Base-by-base conservation (phyloP, 192 early-diverging fungal genomes). In the Coemansia sp. region DNA sequence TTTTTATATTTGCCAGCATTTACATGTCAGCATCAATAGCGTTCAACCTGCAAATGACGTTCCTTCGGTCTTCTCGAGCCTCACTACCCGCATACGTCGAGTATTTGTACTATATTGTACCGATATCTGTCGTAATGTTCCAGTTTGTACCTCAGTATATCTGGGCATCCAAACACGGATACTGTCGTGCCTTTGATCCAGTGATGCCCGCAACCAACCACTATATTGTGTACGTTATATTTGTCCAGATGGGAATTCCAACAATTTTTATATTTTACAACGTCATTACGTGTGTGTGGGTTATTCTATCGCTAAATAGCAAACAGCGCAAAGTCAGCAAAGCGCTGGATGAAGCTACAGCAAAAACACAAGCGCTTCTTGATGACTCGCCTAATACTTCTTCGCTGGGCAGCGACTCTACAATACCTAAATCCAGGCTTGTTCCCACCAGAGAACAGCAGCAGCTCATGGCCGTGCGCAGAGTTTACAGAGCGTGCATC, bases 21-120 rank as follows among this genome's bases (percentile, higher is more conserved):
- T 76, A 76, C n/a, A 35, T 70, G n/a, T 76, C 74, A 11, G 63
- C 69, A 1, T 52, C 74, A 0, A 71, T 76, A 41, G 74, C 74
- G 4, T 71, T 71, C 23, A 76, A 76, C 23, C 37, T 76, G 37
- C 74, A 76, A 8, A 70, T 76, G 65, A 49, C 59, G 5, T 70
- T 76, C 21, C 58, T 67, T 5, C 65, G 68, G 10, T 63, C 47
- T 9, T 67, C 63, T 15, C 56, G 43, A 22, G 35, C 37, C 11
- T 60, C 52, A 10, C 35, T 76, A 10, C 74, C 74, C 4, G 14
- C 35, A 5, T 76, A 76, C 43, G 52, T 63, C 2, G 69, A 76
- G 58, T 67, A 66, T n/a, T 37, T 76, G 29, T 76, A 76, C 37
- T 76, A 62, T 47, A 48, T 62, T 6, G 57, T 72, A 7, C 66